Percentiles rank a stretch among this genome's conserved stretches.
These are phyloP conservation scores for Platanthera zijinensis DNA, from an alignment of 106 monocot species.

Conservation along the genomic window DNA sequence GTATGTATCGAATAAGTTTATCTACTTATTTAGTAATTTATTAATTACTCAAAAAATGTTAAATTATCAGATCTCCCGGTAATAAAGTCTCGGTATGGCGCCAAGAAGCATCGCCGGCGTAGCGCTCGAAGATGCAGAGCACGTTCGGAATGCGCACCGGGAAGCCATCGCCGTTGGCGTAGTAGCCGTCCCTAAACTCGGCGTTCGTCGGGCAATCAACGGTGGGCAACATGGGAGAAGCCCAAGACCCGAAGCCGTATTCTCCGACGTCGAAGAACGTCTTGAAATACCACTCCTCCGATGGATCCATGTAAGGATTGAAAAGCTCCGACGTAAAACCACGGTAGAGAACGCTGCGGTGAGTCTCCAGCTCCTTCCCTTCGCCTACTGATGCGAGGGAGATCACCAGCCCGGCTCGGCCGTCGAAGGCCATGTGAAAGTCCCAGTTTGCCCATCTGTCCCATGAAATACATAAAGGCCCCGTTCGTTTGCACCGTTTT, in stretches of 20 bases:
- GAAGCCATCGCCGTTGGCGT: constrained; percentile 28
- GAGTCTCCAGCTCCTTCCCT: not conserved
- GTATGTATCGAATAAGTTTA: no score
- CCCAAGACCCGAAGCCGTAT: constrained; percentile 42
- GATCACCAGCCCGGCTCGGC: constrained; percentile 49
- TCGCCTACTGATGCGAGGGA: constrained; percentile 49
- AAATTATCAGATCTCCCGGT: constrained; percentile 30
- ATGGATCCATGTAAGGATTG: constrained; percentile 75
- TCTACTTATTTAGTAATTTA: no score
- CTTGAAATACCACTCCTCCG: constrained; percentile 67
- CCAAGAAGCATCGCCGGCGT: constrained; percentile 58
- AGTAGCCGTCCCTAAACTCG: constrained; percentile 43
- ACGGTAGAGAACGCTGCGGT: constrained; percentile 43
- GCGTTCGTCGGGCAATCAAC: constrained; percentile 55
- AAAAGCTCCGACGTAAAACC: constrained; percentile 60
- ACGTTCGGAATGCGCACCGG: constrained; percentile 27
- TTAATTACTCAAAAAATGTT: no score
- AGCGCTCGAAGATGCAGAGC: constrained; percentile 61
- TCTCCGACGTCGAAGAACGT: constrained; percentile 69
- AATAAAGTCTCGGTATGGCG: constrained; percentile 44
- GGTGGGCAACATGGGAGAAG: constrained; percentile 24
- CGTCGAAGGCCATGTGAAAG: constrained; percentile 57
- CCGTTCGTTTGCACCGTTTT: no score
- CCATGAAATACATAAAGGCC: not conserved
- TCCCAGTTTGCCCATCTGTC: constrained; percentile 77